Base-by-base conservation (phyloP, 768 basidiomycete genomes). In the Pisolithus marmoratus region DNA sequence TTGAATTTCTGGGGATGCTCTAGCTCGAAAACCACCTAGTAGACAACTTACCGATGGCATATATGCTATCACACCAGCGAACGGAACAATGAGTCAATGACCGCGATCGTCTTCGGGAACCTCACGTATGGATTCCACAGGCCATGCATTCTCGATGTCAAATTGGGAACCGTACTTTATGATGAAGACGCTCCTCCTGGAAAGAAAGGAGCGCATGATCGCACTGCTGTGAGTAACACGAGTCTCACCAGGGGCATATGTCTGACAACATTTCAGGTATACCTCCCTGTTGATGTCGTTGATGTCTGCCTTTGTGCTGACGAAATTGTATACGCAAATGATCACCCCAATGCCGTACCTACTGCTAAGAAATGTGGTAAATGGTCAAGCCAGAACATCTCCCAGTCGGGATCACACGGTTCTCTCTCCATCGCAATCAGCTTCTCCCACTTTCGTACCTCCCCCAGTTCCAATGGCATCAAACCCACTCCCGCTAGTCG, bases 241-340 rank as follows among this genome's bases (percentile, higher is more conserved):
- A 86, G 82, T 9, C 64, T 75, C 2, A 79, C 83, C 65, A 87
- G 84, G 0, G 95, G 95, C 0, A 55, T 97, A 3, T 71, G 90
- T 38, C 67, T 97, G 46, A 96, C 94, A 2, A 95, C 90, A 7
- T 97, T 92, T 68, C 90, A 93, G 76, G 95, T 93, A 57, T 49
- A 78, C 64, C 9, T 38, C 19, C 38, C 45, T 36, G 37, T 27
- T 38, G 3, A n/a, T 20, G 8, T 24, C 27, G 9, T n/a, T n/a
- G n/a, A n/a, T n/a, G n/a, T n/a, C n/a, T n/a, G n/a, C n/a, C n/a
- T n/a, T n/a, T n/a, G 9, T 27, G 24, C 36, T 29, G 38, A 49
- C 15, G 43, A 46, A 48, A 38, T 34, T 8, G 37, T 14, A 4
- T 86, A 87, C 67, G 80, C 91, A 60, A 76, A 85, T 46, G 59